A percentile compares a stretch with the other conserved stretches of the same genome.
Evolutionary conservation across 257 asterid genomes (phyloP).

Genomic region (Gentiana macrophylla): DNA sequence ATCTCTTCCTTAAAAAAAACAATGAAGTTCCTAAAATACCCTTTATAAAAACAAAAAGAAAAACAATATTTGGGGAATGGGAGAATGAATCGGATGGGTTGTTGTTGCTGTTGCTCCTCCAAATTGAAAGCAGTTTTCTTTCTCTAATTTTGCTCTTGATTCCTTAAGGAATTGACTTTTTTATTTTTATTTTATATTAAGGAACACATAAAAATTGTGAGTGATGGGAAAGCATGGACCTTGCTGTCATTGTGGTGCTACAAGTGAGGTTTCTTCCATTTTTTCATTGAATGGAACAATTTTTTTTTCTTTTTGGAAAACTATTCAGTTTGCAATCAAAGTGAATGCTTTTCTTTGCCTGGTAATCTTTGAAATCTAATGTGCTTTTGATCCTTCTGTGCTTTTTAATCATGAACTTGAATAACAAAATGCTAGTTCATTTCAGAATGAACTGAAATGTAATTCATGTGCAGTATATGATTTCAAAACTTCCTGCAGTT

Average conservation of each 20-base stretch:
- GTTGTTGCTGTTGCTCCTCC: too few species aligned
- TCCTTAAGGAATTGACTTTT: conserved; percentile 14
- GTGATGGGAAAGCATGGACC: conserved; percentile 99
- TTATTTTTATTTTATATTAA: conserved; percentile 15
- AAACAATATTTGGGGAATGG: too few species aligned
- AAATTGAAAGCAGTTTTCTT: conserved; percentile 16
- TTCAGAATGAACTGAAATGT: conserved; percentile 13
- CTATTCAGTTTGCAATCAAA: conserved; percentile 6
- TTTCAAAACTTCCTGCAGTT: conserved; percentile 15
- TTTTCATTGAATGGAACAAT: neutral
- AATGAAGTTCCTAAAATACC: too few species aligned
- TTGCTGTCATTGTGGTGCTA: conserved; percentile 99
- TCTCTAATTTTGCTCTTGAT: conserved; percentile 19
- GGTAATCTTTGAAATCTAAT: conserved; percentile 13
- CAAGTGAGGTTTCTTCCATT: conserved; percentile 68
- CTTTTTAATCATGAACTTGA: conserved; percentile 20
- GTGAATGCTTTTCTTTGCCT: conserved; percentile 17
- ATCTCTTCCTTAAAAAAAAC: too few species aligned
- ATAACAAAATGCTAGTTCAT: conserved; percentile 19
- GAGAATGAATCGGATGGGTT: too few species aligned
- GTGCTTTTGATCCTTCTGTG: conserved; percentile 22
- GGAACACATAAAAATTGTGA: conserved; percentile 21
- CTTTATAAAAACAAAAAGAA: too few species aligned
- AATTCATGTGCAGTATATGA: conserved; percentile 20
- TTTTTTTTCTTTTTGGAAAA: neutral